phyloP scores from a whole-genome alignment of 768 basidiomycete genomes.

The Stropharia rugosoannulata region DNA sequence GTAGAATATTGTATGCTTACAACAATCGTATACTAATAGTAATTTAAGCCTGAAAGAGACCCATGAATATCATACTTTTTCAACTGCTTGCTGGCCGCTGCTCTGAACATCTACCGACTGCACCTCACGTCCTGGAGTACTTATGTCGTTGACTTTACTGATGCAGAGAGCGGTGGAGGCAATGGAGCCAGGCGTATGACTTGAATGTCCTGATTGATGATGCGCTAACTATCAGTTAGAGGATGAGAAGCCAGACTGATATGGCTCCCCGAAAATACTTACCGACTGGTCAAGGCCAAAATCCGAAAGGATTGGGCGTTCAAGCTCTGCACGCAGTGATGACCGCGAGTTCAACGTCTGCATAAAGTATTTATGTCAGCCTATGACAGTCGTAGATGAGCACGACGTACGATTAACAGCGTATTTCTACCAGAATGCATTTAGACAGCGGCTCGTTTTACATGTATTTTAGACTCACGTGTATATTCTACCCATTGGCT shows the following conservation, averaged over 20 bases:
- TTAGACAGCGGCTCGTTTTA: background rate
- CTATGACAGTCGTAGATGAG: background rate
- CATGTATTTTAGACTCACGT: constrained; percentile 26
- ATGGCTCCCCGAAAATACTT: background rate
- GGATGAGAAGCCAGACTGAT: background rate
- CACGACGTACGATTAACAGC: constrained; percentile 19
- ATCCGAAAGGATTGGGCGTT: constrained; percentile 17
- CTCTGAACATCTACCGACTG: background rate
- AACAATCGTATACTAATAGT: no score
- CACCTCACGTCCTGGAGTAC: background rate
- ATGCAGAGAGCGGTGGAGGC: background rate
- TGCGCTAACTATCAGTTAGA: background rate
- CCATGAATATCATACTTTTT: no score
- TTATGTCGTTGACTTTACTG: background rate
- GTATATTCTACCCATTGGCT: constrained; percentile 30
- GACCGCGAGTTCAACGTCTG: constrained; percentile 27
- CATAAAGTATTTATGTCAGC: background rate
- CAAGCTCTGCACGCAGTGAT: constrained; percentile 22
- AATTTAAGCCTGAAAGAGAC: no score
- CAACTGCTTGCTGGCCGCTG: no score
- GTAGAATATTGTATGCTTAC: no score
- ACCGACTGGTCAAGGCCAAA: constrained; percentile 19
- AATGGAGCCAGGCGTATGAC: background rate
- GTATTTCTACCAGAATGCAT: constrained; percentile 19
- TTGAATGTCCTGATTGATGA: background rate